Evolutionary conservation across 192 early-diverging fungal genomes (phyloP).

Genomic region (Backusella psychrophila): DNA sequence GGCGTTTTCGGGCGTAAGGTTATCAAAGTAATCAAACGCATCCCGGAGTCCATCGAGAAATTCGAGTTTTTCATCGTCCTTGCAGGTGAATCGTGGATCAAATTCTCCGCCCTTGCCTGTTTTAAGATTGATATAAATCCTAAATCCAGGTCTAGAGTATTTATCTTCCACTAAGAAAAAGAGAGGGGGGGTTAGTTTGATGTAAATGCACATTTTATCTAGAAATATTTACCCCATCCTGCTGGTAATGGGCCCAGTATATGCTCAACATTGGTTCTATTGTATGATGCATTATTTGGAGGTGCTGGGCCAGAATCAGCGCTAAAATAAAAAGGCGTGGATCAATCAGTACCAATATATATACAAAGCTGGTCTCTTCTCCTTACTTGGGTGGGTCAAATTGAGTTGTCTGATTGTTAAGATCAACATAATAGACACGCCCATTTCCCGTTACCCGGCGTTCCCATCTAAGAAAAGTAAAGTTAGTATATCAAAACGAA

Average conservation of each 20-base stretch:
- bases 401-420: background rate
- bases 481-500: background rate
- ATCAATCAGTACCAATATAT: background rate
- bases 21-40: constrained; percentile 52
- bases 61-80: constrained; percentile 41
- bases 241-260: constrained; percentile 64
- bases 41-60: constrained; percentile 1
- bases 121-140: constrained; percentile 89
- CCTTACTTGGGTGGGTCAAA: background rate
- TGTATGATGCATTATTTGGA: background rate
- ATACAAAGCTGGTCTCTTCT: background rate
- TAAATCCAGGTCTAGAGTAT: no score
- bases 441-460: background rate
- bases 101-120: constrained; percentile 85
- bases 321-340: background rate
- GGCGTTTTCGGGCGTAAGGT: no score
- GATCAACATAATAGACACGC: background rate
- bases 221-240: constrained; percentile 52
- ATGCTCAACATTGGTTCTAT: background rate
- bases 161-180: background rate
- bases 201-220: background rate
- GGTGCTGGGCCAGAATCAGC: no score
- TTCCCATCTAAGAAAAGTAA: background rate
- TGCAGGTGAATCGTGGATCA: constrained; percentile 74
- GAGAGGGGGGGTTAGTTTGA: background rate